These are phyloP conservation scores for Brassica incana DNA, from an alignment of 345 rosid genomes.

Conservation along the genomic window DNA sequence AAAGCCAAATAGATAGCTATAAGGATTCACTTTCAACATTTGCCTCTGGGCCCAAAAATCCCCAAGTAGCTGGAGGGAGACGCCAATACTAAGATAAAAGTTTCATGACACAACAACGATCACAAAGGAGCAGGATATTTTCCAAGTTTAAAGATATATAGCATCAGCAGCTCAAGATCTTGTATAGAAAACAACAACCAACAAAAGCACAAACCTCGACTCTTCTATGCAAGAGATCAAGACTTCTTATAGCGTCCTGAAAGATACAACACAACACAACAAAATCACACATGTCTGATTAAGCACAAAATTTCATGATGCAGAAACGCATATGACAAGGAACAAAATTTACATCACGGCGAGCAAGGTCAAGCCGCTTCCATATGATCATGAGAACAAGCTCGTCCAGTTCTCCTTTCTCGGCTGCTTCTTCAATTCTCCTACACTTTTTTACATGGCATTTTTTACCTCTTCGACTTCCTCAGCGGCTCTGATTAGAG, in stretches of 20 bases:
- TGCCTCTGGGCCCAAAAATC: no score
- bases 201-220: conserved; percentile 49
- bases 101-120: neutral
- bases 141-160: neutral
- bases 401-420: conserved; percentile 44
- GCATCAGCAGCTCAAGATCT: conserved; percentile 11
- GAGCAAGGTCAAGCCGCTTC: conserved; percentile 48
- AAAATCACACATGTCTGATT: neutral
- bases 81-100: neutral
- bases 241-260: conserved; percentile 87
- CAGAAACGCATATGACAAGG: neutral
- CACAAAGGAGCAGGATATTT: neutral
- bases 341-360: conserved; percentile 33
- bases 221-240: conserved; percentile 89
- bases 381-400: conserved; percentile 44
- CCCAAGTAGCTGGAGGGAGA: neutral
- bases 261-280: conserved; percentile 15
- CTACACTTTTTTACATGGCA: no score
- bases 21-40: conserved; percentile 22
- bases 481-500: no score
- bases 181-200: neutral
- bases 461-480: no score
- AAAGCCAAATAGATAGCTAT: conserved; percentile 1
- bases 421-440: conserved; percentile 45
- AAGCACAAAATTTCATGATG: neutral